A percentile compares a stretch with the other conserved stretches of the same genome.
These are phyloP conservation scores for Achlya hypogyna DNA, from an alignment of 352 stramenopile species.

Conservation along the genomic window DNA sequence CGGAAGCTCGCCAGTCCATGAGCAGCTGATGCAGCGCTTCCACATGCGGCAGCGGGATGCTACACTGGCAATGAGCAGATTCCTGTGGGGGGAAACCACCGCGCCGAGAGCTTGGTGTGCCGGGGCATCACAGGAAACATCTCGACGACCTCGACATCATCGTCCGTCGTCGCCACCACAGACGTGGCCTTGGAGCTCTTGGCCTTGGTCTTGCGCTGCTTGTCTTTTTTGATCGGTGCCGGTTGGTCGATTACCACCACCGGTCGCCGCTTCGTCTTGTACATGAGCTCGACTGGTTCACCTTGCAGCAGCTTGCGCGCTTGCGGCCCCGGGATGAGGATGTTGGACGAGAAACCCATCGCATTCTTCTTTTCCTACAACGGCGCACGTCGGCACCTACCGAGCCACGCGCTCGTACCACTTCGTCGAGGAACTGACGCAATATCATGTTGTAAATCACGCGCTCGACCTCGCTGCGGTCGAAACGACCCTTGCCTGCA, in stretches of 20 bases:
- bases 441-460: conserved; percentile 85
- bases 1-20: conserved; percentile 79
- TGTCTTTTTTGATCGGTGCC: conserved; percentile 18
- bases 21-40: conserved; percentile 66
- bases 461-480: conserved; percentile 68
- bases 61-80: conserved; percentile 14
- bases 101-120: conserved; percentile 38
- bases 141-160: conserved; percentile 52
- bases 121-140: conserved; percentile 53
- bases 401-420: conserved; percentile 26
- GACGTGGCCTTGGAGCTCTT: conserved; percentile 26
- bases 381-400: background rate
- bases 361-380: conserved; percentile 65
- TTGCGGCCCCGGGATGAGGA: conserved; percentile 51
- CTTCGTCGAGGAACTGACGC: conserved; percentile 68
- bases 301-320: conserved; percentile 43
- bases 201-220: conserved; percentile 24
- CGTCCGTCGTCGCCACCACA: conserved; percentile 2
- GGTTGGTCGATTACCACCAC: background rate
- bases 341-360: conserved; percentile 77
- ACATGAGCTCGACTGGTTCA: conserved; percentile 67
- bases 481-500: conserved; percentile 59
- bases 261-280: conserved; percentile 56
- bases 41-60: conserved; percentile 58
- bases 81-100: background rate